Evolutionary conservation across 2,329 filamentous ascomycete genomes (phyloP).

Genomic region (Didymella keratinophila): DNA sequence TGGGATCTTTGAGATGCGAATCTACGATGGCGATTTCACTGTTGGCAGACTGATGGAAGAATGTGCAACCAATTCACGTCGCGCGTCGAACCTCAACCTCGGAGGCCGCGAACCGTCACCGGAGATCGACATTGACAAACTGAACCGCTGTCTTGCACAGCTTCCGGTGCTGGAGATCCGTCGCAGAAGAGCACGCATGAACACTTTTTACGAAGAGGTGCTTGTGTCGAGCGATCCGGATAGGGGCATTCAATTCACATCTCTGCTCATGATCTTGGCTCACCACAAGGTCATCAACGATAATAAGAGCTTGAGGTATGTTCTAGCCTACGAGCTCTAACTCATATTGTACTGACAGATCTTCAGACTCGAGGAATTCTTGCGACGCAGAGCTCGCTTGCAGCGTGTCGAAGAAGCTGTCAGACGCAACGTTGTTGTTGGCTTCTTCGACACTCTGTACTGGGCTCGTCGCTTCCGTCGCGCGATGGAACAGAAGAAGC

Average conservation of each 20-base stretch:
- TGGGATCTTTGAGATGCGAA: constrained; percentile 95
- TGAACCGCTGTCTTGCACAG: constrained; percentile 75
- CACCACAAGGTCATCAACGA: constrained; percentile 99
- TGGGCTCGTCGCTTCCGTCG: constrained; percentile 85
- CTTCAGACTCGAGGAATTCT: constrained; percentile 81
- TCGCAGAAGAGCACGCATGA: constrained; percentile 78
- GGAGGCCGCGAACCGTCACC: constrained; percentile 48
- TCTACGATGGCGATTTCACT: constrained; percentile 91
- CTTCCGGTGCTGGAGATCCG: constrained; percentile 81
- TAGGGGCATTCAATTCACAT: constrained; percentile 88
- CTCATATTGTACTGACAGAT: background rate
- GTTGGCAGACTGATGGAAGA: constrained; percentile 88
- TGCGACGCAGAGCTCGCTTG: constrained; percentile 85
- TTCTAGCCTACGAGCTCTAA: background rate
- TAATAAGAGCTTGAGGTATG: constrained; percentile 86
- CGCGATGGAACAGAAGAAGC: constrained; percentile 73
- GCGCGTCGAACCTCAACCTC: constrained; percentile 58
- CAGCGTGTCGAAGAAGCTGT: constrained; percentile 96
- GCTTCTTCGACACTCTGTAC: constrained; percentile 95
- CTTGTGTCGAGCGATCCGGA: constrained; percentile 91
- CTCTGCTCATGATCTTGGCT: constrained; percentile 91
- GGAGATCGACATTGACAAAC: constrained; percentile 73
- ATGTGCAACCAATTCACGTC: constrained; percentile 67
- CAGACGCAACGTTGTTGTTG: constrained; percentile 84
- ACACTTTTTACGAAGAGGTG: constrained; percentile 96